These are phyloP conservation scores for Myxozyma monticola DNA, from an alignment of 805 yeast genomes.

Conservation along the genomic window DNA sequence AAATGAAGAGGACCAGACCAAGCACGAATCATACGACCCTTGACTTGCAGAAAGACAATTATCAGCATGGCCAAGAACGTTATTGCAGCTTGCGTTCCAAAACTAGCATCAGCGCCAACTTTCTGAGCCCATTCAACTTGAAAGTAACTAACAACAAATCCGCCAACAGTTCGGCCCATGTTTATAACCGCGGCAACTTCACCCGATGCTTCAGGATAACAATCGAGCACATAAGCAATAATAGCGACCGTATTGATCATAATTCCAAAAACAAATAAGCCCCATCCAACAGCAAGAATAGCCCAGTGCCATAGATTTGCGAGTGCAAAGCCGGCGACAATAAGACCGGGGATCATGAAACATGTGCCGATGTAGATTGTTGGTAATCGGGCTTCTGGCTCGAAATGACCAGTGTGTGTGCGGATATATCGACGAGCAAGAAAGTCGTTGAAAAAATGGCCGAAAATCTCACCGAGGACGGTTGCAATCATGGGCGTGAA, in stretches of 20 bases:
- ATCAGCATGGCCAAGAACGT: not conserved
- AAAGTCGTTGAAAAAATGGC: conserved; percentile 10
- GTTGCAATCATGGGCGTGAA: conserved; percentile 13
- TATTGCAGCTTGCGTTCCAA: conserved; percentile 11
- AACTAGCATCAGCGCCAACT: conserved; percentile 1
- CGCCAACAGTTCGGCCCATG: conserved; percentile 11
- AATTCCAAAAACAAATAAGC: conserved; percentile 9
- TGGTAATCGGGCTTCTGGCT: conserved; percentile 8
- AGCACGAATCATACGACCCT: not conserved
- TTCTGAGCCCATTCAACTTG: conserved; percentile 10
- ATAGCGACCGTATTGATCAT: conserved; percentile 10
- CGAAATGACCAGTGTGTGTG: conserved; percentile 7
- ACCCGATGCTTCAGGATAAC: conserved; percentile 13
- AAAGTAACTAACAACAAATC: conserved; percentile 6
- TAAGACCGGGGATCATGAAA: conserved; percentile 8
- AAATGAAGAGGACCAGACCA: conserved; percentile 9
- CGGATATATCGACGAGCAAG: conserved; percentile 9
- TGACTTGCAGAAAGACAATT: conserved; percentile 2
- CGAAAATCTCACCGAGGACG: conserved; percentile 8
- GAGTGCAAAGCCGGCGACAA: conserved; percentile 8
- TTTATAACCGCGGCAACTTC: conserved; percentile 3
- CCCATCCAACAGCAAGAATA: conserved; percentile 10
- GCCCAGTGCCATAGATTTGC: conserved; percentile 9
- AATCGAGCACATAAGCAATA: conserved; percentile 6
- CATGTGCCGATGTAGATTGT: conserved; percentile 3